Evolutionary conservation across 768 basidiomycete genomes (phyloP).

Genomic region (Pleurotus platypus): DNA sequence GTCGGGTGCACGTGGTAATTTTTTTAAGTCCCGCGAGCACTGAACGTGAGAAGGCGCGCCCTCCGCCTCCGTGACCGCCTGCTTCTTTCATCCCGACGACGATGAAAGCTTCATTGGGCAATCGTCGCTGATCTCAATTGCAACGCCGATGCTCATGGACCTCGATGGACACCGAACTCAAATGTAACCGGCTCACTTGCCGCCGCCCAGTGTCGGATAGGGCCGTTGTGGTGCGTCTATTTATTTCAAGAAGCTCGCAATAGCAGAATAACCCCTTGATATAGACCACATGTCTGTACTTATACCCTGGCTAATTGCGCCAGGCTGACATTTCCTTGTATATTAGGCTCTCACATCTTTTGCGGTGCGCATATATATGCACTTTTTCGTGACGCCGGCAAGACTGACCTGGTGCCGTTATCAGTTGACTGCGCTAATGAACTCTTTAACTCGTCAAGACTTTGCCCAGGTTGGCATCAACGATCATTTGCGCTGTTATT

Average conservation of each 20-base stretch:
- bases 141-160: too few relatives aligned
- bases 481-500: neutral
- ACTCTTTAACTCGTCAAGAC: constrained; percentile 69
- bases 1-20: neutral
- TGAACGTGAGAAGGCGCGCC: neutral
- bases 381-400: too few relatives aligned
- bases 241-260: too few relatives aligned
- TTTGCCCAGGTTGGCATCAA: constrained; percentile 65
- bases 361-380: constrained; percentile 46
- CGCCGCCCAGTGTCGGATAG: constrained; percentile 67
- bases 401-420: too few relatives aligned
- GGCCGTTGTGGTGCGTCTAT: constrained; percentile 73
- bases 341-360: constrained; percentile 80
- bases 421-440: constrained; percentile 84
- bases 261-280: neutral
- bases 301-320: neutral
- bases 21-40: neutral
- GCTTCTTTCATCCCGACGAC: neutral
- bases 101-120: neutral
- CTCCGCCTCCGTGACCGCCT: neutral
- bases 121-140: too few relatives aligned
- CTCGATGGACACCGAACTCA: constrained; percentile 70
- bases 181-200: constrained; percentile 78
- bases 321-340: constrained; percentile 8
- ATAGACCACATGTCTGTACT: constrained; percentile 53